Evolutionary conservation across 225 moss, liverwort and hornwort genomes (phyloP), one percentile per base, ranked within the genome.

Genomic region (Physcomitrellopsis africana): DNA sequence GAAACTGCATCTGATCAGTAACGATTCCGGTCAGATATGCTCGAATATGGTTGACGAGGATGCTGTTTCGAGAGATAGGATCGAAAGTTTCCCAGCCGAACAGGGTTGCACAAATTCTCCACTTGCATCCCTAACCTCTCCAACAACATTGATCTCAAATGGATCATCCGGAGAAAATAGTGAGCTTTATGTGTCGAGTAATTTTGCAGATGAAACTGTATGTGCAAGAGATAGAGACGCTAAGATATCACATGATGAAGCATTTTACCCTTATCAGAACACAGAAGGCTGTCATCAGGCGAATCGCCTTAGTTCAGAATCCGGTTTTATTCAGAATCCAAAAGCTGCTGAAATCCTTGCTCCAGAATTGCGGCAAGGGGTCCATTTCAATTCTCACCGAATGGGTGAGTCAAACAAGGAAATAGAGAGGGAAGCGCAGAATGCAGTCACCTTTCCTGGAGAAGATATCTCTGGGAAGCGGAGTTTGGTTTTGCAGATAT

Each of bases 401-500:
- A n/a, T 8, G 20, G 58, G 2, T 37, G 7, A 37, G 0, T 7
- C 32, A 37, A 5, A 37, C 32, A 37, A 49, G 42, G 70, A 44
- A 42, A 11, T 60, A 44, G 71, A 52, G 58, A 66, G 26, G 10
- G 65, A 57, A 52, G 58, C 56, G 61, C 66, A 70, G 58, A 60
- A 19, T 49, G 67, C 48, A 52, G 46, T 24, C 16, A 12, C 12
- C 47, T 48, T 11, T 0, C 23, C 61, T 60, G 44, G 44, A 77
- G 72, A 54, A 41, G 49, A 71, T 62, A 22, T 51, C 65, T 51
- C 62, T 60, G 65, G 43, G 1, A 69, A 68, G 72, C 72, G 74
- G 76, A 66, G 62, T 54, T 72, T 65, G 60, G 59, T 46, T 15
- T 67, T 88, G 65, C 77, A 85, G 73, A 80, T 88, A 72, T 85